These are phyloP conservation scores for Panellus pusillus DNA, from an alignment of 768 basidiomycete genomes.

Conservation along the genomic window DNA sequence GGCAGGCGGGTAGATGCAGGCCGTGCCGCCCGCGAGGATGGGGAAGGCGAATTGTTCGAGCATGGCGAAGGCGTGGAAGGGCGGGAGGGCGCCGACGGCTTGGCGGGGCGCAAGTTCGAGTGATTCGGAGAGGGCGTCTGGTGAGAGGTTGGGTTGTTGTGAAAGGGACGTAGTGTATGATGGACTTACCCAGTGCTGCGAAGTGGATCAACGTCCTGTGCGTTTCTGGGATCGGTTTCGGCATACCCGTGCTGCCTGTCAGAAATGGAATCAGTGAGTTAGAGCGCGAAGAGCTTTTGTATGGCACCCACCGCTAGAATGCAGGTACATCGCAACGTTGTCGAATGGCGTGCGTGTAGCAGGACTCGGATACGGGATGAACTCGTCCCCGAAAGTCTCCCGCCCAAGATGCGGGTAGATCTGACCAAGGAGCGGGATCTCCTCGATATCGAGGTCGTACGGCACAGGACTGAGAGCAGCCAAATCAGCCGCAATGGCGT, in stretches of 20 bases:
- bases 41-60: constrained; percentile 31
- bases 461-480: background rate
- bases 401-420: constrained; percentile 43
- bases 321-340: constrained; percentile 37
- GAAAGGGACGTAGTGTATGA: background rate
- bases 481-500: background rate
- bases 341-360: constrained; percentile 16
- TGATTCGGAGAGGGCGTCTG: background rate
- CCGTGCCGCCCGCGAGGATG: constrained; percentile 25
- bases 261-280: background rate
- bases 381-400: constrained; percentile 32
- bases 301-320: constrained; percentile 29
- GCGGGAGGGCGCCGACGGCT: constrained; percentile 28
- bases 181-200: background rate
- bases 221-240: constrained; percentile 12
- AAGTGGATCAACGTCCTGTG: constrained; percentile 6
- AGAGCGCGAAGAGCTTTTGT: background rate
- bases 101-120: background rate
- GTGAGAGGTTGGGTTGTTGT: background rate
- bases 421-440: constrained; percentile 32
- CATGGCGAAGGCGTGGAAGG: constrained; percentile 40
- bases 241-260: constrained; percentile 17
- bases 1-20: constrained; percentile 34
- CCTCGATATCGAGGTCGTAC: constrained; percentile 29
- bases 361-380: constrained; percentile 29